A percentile compares a stretch with the other conserved stretches of the same genome.
Conservation (phyloP, 306 rosid species). For the Boehmeria nivea region DNA sequence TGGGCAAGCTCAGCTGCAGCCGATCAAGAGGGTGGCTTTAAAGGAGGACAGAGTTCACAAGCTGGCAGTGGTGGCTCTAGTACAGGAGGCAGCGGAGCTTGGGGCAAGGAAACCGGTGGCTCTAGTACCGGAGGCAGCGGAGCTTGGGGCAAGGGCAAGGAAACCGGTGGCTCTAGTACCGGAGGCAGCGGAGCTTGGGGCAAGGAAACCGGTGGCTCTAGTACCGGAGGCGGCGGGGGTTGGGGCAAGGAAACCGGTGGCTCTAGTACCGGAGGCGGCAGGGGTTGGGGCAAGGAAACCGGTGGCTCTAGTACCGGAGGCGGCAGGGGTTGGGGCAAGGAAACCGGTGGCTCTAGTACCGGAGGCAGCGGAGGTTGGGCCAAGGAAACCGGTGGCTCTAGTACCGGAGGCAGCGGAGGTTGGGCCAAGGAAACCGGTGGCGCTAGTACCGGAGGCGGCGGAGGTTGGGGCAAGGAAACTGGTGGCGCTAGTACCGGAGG, state of each 20-base stretch:
- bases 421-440: too few relatives aligned
- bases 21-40: not conserved
- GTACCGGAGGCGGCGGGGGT: conserved; percentile 10
- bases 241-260: conserved; percentile 9
- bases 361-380: too few relatives aligned
- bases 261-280: not conserved
- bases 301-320: conserved; percentile 22
- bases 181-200: conserved; percentile 7
- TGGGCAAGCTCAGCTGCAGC: not conserved
- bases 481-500: too few relatives aligned
- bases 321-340: conserved; percentile 7
- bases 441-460: too few relatives aligned
- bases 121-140: too few relatives aligned
- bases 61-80: not conserved
- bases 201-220: conserved; percentile 23
- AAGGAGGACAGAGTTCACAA: not conserved
- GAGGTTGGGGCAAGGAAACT: too few relatives aligned
- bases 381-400: too few relatives aligned
- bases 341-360: not conserved
- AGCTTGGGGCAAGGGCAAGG: conserved; percentile 16
- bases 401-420: too few relatives aligned
- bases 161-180: not conserved
- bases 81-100: too few relatives aligned
- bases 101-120: too few relatives aligned
- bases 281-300: conserved; percentile 20